Evolutionary conservation across 2,329 filamentous ascomycete genomes (phyloP).

Genomic region (Pyrenophora teres): DNA sequence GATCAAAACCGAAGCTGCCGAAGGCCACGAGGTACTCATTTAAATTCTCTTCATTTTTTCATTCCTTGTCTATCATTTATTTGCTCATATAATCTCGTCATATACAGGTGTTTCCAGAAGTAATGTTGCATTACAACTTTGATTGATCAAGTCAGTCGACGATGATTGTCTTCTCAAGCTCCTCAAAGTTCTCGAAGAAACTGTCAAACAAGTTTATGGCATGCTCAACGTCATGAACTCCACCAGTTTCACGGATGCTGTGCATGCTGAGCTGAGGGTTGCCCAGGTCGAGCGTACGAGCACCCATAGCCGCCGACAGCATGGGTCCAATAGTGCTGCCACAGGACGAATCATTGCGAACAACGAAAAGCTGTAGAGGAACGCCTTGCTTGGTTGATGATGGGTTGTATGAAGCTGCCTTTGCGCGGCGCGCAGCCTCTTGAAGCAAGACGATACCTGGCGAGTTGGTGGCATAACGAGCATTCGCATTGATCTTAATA

Average conservation of each 20-base stretch:
- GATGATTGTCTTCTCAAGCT: constrained; percentile 79
- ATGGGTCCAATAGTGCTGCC: constrained; percentile 98
- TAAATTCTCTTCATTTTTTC: background rate
- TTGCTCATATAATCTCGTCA: constrained; percentile 1
- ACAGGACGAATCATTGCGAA: constrained; percentile 92
- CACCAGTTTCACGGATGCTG: constrained; percentile 91
- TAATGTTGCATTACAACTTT: constrained; percentile 24
- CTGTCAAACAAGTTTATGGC: constrained; percentile 83
- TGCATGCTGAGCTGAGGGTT: constrained; percentile 98
- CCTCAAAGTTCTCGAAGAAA: constrained; percentile 86
- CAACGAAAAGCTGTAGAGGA: constrained; percentile 92
- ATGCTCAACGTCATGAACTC: constrained; percentile 83
- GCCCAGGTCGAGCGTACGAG: constrained; percentile 87
- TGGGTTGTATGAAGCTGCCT: constrained; percentile 52
- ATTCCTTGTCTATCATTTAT: constrained; percentile 3
- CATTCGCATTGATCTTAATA: constrained; percentile 98
- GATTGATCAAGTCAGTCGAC: constrained; percentile 65
- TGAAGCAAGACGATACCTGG: constrained; percentile 92
- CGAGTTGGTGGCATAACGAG: constrained; percentile 94
- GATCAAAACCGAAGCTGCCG: constrained; percentile 13
- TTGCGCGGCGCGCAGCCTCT: constrained; percentile 72
- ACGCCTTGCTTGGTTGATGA: constrained; percentile 65
- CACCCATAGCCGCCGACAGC: constrained; percentile 82
- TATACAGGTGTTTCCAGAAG: constrained; percentile 2
- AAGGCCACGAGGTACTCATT: constrained; percentile 5